These are phyloP conservation scores for Saitozyma sp. DNA, from an alignment of 768 basidiomycete species.

Conservation along the genomic window DNA sequence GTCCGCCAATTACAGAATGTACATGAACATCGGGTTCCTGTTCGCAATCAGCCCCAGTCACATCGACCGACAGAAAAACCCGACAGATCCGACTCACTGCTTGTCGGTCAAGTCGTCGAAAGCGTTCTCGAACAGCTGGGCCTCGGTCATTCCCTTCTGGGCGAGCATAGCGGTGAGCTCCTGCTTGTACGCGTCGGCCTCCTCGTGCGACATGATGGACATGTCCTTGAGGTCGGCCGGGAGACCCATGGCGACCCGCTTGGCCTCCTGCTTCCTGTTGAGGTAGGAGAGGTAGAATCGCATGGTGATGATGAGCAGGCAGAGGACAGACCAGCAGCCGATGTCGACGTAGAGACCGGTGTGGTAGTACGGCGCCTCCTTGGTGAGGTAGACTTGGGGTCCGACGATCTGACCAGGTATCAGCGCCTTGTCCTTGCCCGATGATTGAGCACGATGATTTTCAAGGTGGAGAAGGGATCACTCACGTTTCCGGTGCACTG, in stretches of 20 bases:
- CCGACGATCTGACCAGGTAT: constrained; percentile 21
- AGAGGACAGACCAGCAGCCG: constrained; percentile 35
- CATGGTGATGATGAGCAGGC: constrained; percentile 34
- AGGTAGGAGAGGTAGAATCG: constrained; percentile 35
- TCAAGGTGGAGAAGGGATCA: constrained; percentile 3
- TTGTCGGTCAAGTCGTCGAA: constrained; percentile 45
- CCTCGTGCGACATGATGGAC: constrained; percentile 41
- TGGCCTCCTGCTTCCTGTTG: constrained; percentile 37
- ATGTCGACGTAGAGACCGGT: constrained; percentile 47
- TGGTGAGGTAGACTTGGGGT: constrained; percentile 42
- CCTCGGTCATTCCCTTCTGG: constrained; percentile 1
- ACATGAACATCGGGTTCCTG: constrained; percentile 33
- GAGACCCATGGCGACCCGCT: constrained; percentile 34
- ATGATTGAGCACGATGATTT: too few relatives aligned
- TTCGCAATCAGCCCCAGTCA: neutral
- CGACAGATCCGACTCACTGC: constrained; percentile 10
- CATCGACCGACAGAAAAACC: neutral
- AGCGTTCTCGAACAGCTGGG: constrained; percentile 13
- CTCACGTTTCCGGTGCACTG: constrained; percentile 39
- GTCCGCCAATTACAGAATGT: constrained; percentile 18
- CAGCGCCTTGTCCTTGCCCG: too few relatives aligned
- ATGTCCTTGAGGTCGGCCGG: constrained; percentile 40
- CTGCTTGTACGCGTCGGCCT: constrained; percentile 40
- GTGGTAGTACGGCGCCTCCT: constrained; percentile 36
- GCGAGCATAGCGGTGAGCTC: constrained; percentile 20